These are phyloP conservation scores for Raffaelea albimanens DNA, from an alignment of 2,329 filamentous ascomycete genomes.

Conservation along the genomic window DNA sequence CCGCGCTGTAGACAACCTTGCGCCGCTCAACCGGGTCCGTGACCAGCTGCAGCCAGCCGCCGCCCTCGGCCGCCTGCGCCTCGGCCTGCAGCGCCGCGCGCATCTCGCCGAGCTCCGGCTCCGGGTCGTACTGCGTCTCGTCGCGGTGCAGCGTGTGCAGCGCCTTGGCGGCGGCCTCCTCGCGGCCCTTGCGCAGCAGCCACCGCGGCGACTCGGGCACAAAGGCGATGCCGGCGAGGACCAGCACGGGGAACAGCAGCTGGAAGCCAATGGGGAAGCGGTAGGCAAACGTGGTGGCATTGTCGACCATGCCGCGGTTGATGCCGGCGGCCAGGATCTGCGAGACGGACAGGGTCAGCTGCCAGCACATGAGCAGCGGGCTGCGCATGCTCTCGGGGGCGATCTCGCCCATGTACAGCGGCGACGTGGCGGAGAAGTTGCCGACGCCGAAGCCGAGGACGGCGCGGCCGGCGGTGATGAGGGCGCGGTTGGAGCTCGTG, in stretches of 20 bases:
- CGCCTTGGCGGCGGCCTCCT: conserved; percentile 33
- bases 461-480: conserved; percentile 16
- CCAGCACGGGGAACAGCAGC: conserved; percentile 25
- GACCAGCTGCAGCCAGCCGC: neutral
- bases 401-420: conserved; percentile 23
- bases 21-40: conserved; percentile 19
- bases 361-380: conserved; percentile 20
- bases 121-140: conserved; percentile 2
- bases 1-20: conserved; percentile 34
- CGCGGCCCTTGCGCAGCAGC: conserved; percentile 33
- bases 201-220: conserved; percentile 37
- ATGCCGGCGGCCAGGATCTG: conserved; percentile 27
- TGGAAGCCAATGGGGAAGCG: conserved; percentile 31
- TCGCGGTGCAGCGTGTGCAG: conserved; percentile 27
- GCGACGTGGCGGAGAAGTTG: conserved; percentile 21
- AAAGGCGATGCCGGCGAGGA: conserved; percentile 28
- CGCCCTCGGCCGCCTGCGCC: neutral
- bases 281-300: conserved; percentile 23
- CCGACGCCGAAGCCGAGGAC: conserved; percentile 17
- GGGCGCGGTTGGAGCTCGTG: conserved; percentile 10
- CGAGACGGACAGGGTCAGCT: conserved; percentile 26
- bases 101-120: neutral
- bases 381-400: conserved; percentile 16
- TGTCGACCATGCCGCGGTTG: conserved; percentile 23
- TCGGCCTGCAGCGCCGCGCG: neutral